Base-by-base conservation (phyloP, 139 green algal genomes). In the Nannochloris sp. region DNA sequence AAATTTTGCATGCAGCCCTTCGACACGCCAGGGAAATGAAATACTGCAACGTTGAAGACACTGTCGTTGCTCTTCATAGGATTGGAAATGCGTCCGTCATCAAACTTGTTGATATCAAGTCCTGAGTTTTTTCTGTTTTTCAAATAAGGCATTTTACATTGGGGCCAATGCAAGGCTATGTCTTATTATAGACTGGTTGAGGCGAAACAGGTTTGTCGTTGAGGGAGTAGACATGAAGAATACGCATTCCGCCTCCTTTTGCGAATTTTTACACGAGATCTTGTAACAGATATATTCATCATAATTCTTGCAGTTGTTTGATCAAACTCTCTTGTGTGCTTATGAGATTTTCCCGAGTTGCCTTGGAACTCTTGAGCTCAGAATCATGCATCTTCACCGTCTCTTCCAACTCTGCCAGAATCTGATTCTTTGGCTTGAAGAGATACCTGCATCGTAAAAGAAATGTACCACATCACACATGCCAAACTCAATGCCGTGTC, bases 61-160 rank as follows among this genome's bases (percentile, higher is more conserved):
- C 66, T 56, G 88, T 97, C 37, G 88, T 97, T 19, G 90, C 90
- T 7, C 76, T 97, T 64, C 90, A 97, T 75, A 77, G 90, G 48
- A 97, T 97, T 60, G 90, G 90, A 54, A 92, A 94, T 60, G 88
- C 90, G 0, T 95, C 90, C 12, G 90, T 97, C 6, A 96, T 97
- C 83, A 97, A 97, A 76, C 88, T 96, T 37, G 78, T 93, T 2
- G 84, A 92, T 65, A 75, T 87, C 40, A 73, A 76, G 48, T 27
- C 24, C 24, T 27, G 24, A 27, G 4, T 27, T 27, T 27, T 27
- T 27, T 27, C 24, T 27, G 24, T 27, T 27, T 24, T 27, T 27
- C 4, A 27, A 27, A 27, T 27, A 27, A 27, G 24, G 24, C 24
- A 3, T 27, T 27, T 27, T 27, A 27, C 24, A 27, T 27, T 27